Base-by-base conservation (phyloP, 192 early-diverging fungal genomes). In the Coemansia sp. region DNA sequence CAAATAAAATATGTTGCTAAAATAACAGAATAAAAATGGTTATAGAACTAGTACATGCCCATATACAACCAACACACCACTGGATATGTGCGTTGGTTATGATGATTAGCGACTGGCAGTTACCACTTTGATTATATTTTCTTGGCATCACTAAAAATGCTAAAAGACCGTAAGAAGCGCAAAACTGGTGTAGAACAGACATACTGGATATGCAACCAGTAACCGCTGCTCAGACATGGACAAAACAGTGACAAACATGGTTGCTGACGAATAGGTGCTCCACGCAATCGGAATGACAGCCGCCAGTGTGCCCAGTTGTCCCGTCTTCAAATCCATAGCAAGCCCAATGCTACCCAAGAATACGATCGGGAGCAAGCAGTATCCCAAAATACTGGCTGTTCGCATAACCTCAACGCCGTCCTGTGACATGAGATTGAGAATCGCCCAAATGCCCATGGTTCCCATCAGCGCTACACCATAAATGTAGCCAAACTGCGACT, bases 401-500 rank as follows among this genome's bases (percentile, higher is more conserved):
- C 89, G 84, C 61, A 88, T 88, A 26, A 86, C 84, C 56, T 92
- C 93, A n/a, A 98, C 85, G 18, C 94, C 94, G 12, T 76, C 76
- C 46, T 92, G 88, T 47, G 87, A 89, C 97, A 99, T 99, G 38
- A 98, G 79, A 67, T 99, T 98, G 17, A 99, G 70, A 40, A 99
- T 90, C 38, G 87, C 59, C 73, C 92, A 95, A 23, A 99, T 85
- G 5, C 89, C 89, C 6, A 89, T 58, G 40, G 90, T 91, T 23
- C 97, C 97, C 49, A 97, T 77, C 18, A 95, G 80, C 2, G 87
- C 95, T 1, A 98, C 88, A 24, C 94, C 97, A 64, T 99, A 99
- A 42, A 99, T 95, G 64, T 98, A 99, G 24, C 93, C 94, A 84
- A 99, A 99, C 73, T 98, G 92, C 44, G 87, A 83, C 74, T 97